These are phyloP conservation scores for Cordyceps militaris DNA, from an alignment of 2,329 filamentous ascomycete species.

Conservation along the genomic window DNA sequence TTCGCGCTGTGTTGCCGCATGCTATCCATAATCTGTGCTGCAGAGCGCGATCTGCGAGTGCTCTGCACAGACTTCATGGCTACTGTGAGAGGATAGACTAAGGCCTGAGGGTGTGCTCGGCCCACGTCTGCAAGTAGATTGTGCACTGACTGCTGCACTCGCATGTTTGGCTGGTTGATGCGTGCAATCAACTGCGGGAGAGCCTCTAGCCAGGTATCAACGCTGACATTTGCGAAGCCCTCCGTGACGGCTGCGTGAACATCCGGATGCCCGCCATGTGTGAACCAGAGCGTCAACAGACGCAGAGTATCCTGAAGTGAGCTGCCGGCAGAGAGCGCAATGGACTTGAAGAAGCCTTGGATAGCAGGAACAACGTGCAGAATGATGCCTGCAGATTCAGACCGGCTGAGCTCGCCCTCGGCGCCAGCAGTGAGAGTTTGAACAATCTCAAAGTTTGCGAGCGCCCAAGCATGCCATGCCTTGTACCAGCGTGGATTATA, in stretches of 20 bases:
- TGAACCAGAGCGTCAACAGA: slow-evolving; percentile 91
- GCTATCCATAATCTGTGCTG: slow-evolving; percentile 91
- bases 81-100: slow-evolving; percentile 95
- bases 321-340: slow-evolving; percentile 82
- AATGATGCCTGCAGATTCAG: slow-evolving; percentile 61
- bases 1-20: slow-evolving; percentile 92
- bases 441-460: slow-evolving; percentile 98
- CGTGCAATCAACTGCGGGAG: slow-evolving; percentile 95
- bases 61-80: slow-evolving; percentile 91
- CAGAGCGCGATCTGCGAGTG: slow-evolving; percentile 75
- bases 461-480: slow-evolving; percentile 97
- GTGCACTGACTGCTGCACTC: slow-evolving; percentile 85
- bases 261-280: slow-evolving; percentile 79
- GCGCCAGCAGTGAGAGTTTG: slow-evolving; percentile 66
- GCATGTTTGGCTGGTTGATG: slow-evolving; percentile 89
- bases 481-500: slow-evolving; percentile 98
- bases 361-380: slow-evolving; percentile 93
- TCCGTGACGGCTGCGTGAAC: slow-evolving; percentile 86
- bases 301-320: slow-evolving; percentile 93
- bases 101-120: slow-evolving; percentile 85
- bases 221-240: slow-evolving; percentile 83
- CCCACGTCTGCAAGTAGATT: slow-evolving; percentile 89
- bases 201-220: slow-evolving; percentile 98
- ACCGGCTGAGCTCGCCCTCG: slow-evolving; percentile 40
- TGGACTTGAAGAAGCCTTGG: slow-evolving; percentile 94